These are phyloP conservation scores for Amylostereum areolatum DNA, from an alignment of 1,284 basidiomycete species.

Conservation along the genomic window DNA sequence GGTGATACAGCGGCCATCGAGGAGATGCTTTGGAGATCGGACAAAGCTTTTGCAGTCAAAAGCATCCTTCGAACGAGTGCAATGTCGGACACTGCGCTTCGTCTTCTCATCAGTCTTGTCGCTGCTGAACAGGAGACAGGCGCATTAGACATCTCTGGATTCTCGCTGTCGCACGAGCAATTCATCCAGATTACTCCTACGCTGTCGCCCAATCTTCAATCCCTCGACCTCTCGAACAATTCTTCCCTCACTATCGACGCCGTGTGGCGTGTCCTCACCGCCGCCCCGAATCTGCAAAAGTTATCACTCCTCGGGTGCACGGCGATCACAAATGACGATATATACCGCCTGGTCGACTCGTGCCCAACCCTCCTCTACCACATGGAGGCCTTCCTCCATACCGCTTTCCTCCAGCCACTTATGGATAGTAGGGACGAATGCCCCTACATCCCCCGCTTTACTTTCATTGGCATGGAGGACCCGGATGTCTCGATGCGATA, in stretches of 20 bases:
- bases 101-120: not conserved
- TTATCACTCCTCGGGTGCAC: not conserved
- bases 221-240: not conserved
- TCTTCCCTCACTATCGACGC: not conserved
- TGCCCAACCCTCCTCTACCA: not conserved
- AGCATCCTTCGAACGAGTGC: not conserved
- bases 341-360: not conserved
- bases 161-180: not conserved
- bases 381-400: not conserved
- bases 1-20: not conserved
- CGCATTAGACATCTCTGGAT: not conserved
- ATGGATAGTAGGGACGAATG: not conserved
- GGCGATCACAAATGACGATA: not conserved
- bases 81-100: not conserved
- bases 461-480: not conserved
- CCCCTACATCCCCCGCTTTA: not conserved
- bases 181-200: not conserved
- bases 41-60: not conserved
- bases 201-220: not conserved
- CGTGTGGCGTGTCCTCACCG: not conserved
- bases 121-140: not conserved
- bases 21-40: not conserved
- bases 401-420: not conserved
- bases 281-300: not conserved
- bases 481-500: too few relatives aligned